phyloP scores from a whole-genome alignment of 1,284 basidiomycete genomes.

The Leccinum griseonigrum region DNA sequence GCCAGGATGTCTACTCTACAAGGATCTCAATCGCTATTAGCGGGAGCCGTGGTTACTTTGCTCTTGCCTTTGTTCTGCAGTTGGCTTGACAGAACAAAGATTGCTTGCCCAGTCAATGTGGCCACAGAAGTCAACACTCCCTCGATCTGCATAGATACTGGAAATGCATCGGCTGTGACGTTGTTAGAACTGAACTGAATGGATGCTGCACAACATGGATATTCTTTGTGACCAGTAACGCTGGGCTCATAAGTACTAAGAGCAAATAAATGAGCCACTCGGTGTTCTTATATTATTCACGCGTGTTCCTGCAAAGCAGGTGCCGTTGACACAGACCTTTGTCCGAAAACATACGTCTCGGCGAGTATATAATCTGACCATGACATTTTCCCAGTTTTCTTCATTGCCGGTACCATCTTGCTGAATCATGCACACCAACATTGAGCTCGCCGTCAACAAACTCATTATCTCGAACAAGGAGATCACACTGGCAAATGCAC shows the following conservation, averaged over 20 bases:
- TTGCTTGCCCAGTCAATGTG: not conserved
- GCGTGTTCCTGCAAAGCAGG: not conserved
- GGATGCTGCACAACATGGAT: not conserved
- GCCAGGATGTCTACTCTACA: not conserved
- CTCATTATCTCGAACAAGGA: slow-evolving; percentile 6
- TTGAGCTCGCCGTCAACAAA: slow-evolving; percentile 13
- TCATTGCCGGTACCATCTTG: not conserved
- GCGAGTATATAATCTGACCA: slow-evolving; percentile 6
- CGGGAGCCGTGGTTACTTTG: not conserved
- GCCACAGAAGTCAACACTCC: not conserved
- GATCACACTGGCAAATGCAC: slow-evolving; percentile 8
- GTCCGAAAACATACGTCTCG: not conserved
- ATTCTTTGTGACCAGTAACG: not conserved
- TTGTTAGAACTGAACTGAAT: not conserved
- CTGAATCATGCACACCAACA: slow-evolving; percentile 14
- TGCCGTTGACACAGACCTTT: slow-evolving; percentile 5
- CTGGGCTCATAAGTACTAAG: not conserved
- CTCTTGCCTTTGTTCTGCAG: not conserved
- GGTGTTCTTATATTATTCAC: not conserved
- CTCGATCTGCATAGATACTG: not conserved
- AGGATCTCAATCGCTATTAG: not conserved
- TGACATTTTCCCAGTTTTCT: not conserved
- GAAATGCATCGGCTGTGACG: not conserved
- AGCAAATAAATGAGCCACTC: slow-evolving; percentile 7
- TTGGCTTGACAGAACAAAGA: not conserved